phyloP scores from a whole-genome alignment of 495 filamentous ascomycete genomes.

The Xylaria longipes region DNA sequence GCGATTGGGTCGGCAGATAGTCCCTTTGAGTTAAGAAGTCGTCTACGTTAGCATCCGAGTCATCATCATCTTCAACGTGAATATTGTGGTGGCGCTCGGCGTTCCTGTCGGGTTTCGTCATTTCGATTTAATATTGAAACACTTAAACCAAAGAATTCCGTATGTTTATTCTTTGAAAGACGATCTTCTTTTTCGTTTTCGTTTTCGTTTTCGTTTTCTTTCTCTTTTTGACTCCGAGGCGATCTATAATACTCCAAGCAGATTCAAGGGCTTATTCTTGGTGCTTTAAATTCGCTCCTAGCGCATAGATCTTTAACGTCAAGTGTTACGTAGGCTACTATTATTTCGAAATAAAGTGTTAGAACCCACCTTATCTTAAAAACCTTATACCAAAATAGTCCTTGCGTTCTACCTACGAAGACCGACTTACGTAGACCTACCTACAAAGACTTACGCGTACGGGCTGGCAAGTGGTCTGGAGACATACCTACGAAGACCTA shows the following conservation, averaged over 20 bases:
- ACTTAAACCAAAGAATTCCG: background rate
- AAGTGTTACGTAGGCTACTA: background rate
- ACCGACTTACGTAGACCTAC: too few relatives aligned
- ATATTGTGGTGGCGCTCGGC: background rate
- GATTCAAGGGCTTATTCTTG: background rate
- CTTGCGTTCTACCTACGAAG: too few relatives aligned
- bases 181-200: background rate
- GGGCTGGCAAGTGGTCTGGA: too few relatives aligned
- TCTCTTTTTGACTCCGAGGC: background rate
- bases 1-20: constrained; percentile 27
- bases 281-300: background rate
- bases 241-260: background rate
- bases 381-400: too few relatives aligned
- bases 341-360: too few relatives aligned
- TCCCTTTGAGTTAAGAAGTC: constrained; percentile 33
- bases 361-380: too few relatives aligned
- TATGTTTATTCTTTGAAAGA: background rate
- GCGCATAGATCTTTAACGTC: background rate
- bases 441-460: too few relatives aligned
- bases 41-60: background rate
- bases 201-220: too few relatives aligned
- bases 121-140: background rate
- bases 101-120: background rate
- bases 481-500: too few relatives aligned
- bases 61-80: background rate